These are phyloP conservation scores for Kondoa malvinella DNA, from an alignment of 768 basidiomycete genomes.

Conservation along the genomic window DNA sequence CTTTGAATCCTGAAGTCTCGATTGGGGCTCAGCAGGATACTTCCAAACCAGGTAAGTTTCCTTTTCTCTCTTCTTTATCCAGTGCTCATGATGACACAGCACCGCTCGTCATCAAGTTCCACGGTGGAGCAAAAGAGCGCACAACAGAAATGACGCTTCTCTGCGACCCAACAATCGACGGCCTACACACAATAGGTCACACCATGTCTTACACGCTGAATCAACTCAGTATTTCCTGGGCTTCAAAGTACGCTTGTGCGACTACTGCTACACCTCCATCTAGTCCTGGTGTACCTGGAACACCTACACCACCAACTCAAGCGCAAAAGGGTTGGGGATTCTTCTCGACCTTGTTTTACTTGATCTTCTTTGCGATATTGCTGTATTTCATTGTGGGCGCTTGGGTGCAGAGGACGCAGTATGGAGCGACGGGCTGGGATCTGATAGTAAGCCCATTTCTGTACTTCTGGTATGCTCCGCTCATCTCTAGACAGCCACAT, in stretches of 20 bases:
- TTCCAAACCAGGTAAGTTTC: conserved; percentile 3
- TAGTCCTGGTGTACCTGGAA: conserved; percentile 11
- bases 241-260: conserved; percentile 30
- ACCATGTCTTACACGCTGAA: conserved; percentile 5
- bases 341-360: conserved; percentile 26
- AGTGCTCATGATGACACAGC: neutral
- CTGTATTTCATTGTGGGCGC: conserved; percentile 62
- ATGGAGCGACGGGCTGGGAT: conserved; percentile 66
- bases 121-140: neutral
- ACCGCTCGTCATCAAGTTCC: neutral
- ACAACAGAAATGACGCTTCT: conserved; percentile 25
- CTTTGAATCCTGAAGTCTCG: conserved; percentile 28
- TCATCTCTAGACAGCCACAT: neutral
- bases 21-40: conserved; percentile 4
- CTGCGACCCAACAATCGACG: neutral
- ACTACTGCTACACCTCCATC: neutral
- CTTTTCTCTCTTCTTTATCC: too few species aligned
- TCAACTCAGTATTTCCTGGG: conserved; percentile 30
- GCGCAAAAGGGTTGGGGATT: conserved; percentile 29
- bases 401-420: conserved; percentile 74
- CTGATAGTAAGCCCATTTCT: conserved; percentile 30
- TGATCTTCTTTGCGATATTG: conserved; percentile 47
- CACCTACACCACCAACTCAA: conserved; percentile 34
- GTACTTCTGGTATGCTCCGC: neutral
- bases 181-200: neutral